Percentiles rank a stretch among this genome's conserved stretches.
phyloP scores from a whole-genome alignment of 2,329 filamentous ascomycete species.

The Aspergillus jensenii region DNA sequence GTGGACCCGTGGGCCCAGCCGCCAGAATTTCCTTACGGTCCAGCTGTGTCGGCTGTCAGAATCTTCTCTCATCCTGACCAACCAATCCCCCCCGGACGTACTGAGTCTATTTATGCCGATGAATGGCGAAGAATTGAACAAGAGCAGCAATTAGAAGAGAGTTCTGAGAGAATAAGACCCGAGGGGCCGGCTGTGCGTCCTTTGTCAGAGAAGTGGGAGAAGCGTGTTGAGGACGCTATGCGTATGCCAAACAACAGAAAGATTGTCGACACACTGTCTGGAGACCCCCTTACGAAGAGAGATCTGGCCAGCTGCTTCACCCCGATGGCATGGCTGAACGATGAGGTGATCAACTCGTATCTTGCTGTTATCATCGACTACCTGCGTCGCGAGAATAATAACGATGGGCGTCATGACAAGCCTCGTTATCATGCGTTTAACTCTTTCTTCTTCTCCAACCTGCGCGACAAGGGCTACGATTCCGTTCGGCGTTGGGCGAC shows the following conservation, averaged over 20 bases:
- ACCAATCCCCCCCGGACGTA: constrained; percentile 28
- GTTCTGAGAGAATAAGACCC: constrained; percentile 21
- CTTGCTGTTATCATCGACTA: constrained; percentile 43
- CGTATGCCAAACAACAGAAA: constrained; percentile 20
- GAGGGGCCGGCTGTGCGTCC: constrained; percentile 35
- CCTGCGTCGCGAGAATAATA: constrained; percentile 32
- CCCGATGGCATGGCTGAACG: constrained; percentile 44
- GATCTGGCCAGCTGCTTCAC: constrained; percentile 40
- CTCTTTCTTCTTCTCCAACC: constrained; percentile 46
- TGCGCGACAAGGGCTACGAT: constrained; percentile 37
- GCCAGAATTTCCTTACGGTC: constrained; percentile 21
- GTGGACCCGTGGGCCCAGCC: constrained; percentile 24
- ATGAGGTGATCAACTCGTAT: constrained; percentile 49
- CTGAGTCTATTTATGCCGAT: constrained; percentile 28
- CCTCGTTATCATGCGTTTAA: constrained; percentile 46
- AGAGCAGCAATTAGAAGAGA: constrained; percentile 23
- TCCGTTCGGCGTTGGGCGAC: constrained; percentile 40
- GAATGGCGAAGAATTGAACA: constrained; percentile 29
- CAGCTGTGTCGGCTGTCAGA: constrained; percentile 31
- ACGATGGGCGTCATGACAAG: constrained; percentile 33
- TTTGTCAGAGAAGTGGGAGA: constrained; percentile 38
- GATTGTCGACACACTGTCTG: constrained; percentile 34
- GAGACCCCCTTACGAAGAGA: constrained; percentile 36
- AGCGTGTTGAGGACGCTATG: constrained; percentile 32
- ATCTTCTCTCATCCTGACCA: constrained; percentile 23